Conservation (phyloP, 305 asterid species). For the Plantago lanceolata region DNA sequence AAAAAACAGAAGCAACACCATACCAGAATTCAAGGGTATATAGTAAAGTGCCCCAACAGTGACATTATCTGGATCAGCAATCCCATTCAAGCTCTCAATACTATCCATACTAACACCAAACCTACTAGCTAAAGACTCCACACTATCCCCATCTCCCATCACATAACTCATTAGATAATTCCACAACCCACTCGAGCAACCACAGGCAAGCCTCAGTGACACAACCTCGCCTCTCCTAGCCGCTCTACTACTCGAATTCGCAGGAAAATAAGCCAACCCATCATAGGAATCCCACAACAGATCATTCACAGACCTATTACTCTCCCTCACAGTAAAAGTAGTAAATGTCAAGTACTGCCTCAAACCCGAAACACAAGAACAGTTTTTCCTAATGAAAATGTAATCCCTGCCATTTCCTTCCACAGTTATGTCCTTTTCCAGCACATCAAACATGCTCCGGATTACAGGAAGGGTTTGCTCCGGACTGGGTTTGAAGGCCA, state of each 20-base stretch:
- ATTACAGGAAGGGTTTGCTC: conserved; percentile 58
- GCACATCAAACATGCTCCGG: conserved; percentile 91
- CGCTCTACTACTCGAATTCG: conserved; percentile 53
- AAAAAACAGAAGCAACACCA: conserved; percentile 1
- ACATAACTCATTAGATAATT: conserved; percentile 92
- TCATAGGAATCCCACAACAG: conserved; percentile 62
- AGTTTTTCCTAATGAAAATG: conserved; percentile 73
- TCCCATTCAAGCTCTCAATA: conserved; percentile 70
- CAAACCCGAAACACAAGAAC: conserved; percentile 65
- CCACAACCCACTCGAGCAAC: conserved; percentile 94
- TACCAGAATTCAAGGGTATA: conserved; percentile 84
- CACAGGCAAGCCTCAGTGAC: conserved; percentile 70
- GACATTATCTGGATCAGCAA: conserved; percentile 75
- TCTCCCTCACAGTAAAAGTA: conserved; percentile 66
- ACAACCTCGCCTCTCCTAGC: conserved; percentile 78
- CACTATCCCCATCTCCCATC: conserved; percentile 72
- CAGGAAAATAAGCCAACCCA: conserved; percentile 79
- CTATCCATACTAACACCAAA: conserved; percentile 97
- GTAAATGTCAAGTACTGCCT: conserved; percentile 63
- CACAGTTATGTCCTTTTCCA: conserved; percentile 55
- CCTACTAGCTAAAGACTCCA: conserved; percentile 79
- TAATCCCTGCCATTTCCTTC: conserved; percentile 79
- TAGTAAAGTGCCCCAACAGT: conserved; percentile 74
- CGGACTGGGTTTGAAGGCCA: conserved; percentile 72
- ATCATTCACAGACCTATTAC: conserved; percentile 64